A percentile compares a stretch with the other conserved stretches of the same genome.
Conservation (phyloP, 2,329 filamentous ascomycete species). For the Fusarium sp. region DNA sequence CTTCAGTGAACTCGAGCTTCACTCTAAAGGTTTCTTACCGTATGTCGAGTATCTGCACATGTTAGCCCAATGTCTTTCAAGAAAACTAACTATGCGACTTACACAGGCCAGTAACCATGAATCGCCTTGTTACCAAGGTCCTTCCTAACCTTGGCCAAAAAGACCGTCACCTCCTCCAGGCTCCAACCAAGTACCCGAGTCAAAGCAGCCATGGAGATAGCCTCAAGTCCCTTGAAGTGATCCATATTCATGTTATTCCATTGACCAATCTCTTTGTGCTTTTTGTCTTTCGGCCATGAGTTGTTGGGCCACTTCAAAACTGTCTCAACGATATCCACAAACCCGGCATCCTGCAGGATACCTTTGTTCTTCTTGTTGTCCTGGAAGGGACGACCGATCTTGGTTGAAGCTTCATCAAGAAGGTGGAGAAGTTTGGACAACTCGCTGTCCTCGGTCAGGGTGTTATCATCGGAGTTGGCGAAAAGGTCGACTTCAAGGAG, state of each 20-base stretch:
- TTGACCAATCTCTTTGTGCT: conserved; percentile 32
- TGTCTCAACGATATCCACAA: conserved; percentile 27
- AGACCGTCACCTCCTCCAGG: conserved; percentile 13
- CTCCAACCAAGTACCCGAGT: conserved; percentile 27
- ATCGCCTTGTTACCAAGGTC: conserved; percentile 29
- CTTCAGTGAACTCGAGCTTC: neutral
- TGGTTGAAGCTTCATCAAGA: conserved; percentile 21
- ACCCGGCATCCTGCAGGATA: conserved; percentile 19
- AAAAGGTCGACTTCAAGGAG: conserved; percentile 34
- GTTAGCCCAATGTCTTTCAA: neutral
- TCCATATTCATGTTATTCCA: conserved; percentile 34
- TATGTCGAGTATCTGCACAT: conserved; percentile 25
- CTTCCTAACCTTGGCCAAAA: conserved; percentile 28
- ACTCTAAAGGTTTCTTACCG: neutral
- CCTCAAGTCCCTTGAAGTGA: conserved; percentile 28
- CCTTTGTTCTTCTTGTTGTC: conserved; percentile 33
- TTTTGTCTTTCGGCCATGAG: conserved; percentile 26
- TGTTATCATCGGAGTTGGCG: conserved; percentile 27
- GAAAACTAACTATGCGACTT: neutral
- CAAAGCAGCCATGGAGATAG: conserved; percentile 23
- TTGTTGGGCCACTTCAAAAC: conserved; percentile 41
- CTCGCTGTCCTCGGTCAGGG: conserved; percentile 8
- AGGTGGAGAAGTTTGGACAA: conserved; percentile 15
- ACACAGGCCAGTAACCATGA: conserved; percentile 41
- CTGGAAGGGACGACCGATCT: conserved; percentile 30